Evolutionary conservation across 2,329 filamentous ascomycete genomes (phyloP).

Genomic region (Aquanectria penicillioides): DNA sequence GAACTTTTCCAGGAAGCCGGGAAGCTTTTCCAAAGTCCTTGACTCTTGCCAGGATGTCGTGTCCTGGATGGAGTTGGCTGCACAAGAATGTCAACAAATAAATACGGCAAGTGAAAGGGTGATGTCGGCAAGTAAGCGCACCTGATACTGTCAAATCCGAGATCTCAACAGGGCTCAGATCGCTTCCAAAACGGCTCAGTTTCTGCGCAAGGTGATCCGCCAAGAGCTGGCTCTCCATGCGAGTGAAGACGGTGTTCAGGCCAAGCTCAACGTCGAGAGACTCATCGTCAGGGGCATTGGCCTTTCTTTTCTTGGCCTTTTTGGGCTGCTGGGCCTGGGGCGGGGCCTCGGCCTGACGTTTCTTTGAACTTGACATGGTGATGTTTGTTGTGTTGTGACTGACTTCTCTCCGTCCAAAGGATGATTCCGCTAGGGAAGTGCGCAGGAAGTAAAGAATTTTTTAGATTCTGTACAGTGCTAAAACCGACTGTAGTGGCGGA

Average conservation of each 20-base stretch:
- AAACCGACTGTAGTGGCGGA: constrained; percentile 5
- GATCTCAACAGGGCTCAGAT: constrained; percentile 85
- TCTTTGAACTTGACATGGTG: constrained; percentile 58
- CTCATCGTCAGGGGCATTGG: constrained; percentile 64
- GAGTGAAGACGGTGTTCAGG: constrained; percentile 81
- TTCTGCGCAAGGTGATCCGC: constrained; percentile 88
- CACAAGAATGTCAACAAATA: constrained; percentile 4
- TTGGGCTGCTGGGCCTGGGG: constrained; percentile 49
- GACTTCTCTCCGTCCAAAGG: no score
- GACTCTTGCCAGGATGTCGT: constrained; percentile 77
- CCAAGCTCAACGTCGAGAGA: constrained; percentile 74
- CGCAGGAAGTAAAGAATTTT: constrained; percentile 35
- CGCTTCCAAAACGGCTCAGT: constrained; percentile 79
- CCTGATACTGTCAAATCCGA: constrained; percentile 84
- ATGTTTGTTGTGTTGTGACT: constrained; percentile 5
- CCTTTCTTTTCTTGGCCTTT: constrained; percentile 67
- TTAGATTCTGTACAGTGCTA: constrained; percentile 36
- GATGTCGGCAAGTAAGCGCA: constrained; percentile 51
- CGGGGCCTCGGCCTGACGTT: constrained; percentile 64
- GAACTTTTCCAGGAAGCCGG: constrained; percentile 79
- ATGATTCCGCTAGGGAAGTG: constrained; percentile 2
- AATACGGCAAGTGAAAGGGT: not conserved
- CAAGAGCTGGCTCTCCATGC: constrained; percentile 84
- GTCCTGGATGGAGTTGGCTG: constrained; percentile 80
- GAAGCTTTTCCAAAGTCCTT: constrained; percentile 77